Evolutionary conservation across 2,329 filamentous ascomycete genomes (phyloP).

Genomic region (Aspergillus sergii): DNA sequence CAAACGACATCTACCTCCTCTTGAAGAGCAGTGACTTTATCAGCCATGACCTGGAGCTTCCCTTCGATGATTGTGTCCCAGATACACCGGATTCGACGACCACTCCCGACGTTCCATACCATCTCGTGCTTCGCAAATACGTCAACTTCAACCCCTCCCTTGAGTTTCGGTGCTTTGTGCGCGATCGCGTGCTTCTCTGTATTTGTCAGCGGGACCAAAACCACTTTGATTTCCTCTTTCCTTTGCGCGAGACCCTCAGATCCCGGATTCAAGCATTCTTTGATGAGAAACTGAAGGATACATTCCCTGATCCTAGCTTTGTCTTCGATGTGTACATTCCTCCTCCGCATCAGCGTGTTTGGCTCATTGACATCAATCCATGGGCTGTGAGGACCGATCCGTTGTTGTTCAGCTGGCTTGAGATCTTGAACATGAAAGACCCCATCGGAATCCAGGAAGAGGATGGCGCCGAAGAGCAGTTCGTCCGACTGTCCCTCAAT

Average conservation of each 20-base stretch:
- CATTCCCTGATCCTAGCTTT: constrained; percentile 82
- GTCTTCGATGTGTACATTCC: constrained; percentile 93
- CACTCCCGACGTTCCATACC: constrained; percentile 63
- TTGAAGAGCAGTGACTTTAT: constrained; percentile 94
- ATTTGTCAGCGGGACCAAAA: constrained; percentile 90
- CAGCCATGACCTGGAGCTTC: constrained; percentile 90
- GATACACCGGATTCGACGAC: constrained; percentile 26
- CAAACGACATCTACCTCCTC: constrained; percentile 91
- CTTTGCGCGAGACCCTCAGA: constrained; percentile 67
- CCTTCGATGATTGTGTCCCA: constrained; percentile 74
- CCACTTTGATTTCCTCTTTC: constrained; percentile 79
- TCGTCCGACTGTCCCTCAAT: constrained; percentile 40
- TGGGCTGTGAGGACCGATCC: constrained; percentile 91
- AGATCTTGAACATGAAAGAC: constrained; percentile 72
- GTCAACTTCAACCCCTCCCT: constrained; percentile 86
- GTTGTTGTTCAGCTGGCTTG: constrained; percentile 84
- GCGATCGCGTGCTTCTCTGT: constrained; percentile 75
- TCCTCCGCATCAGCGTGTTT: constrained; percentile 70
- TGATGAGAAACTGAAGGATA: constrained; percentile 68
- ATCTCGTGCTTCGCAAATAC: constrained; percentile 84
- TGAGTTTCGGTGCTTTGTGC: constrained; percentile 95
- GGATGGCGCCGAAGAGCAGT: constrained; percentile 32
- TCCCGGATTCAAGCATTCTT: constrained; percentile 78
- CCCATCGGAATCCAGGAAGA: constrained; percentile 38
- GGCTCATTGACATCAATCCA: constrained; percentile 91